Conservation (phyloP, 805 yeast genomes). For the Candida nanaspora region DNA sequence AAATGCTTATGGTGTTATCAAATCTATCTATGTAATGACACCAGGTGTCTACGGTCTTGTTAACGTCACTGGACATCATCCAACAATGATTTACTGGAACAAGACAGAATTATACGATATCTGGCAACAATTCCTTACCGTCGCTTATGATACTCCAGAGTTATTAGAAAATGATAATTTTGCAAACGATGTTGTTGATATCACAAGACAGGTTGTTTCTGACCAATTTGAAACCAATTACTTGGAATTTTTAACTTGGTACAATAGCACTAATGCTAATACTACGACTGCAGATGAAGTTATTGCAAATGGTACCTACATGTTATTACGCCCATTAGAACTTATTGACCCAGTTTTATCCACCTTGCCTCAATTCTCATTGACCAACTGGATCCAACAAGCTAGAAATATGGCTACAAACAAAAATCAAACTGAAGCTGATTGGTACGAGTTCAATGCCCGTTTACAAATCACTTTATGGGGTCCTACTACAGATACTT, state of each 20-base stretch:
- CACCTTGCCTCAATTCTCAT: slow-evolving; percentile 2
- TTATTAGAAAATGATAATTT: slow-evolving; percentile 2
- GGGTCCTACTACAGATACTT: slow-evolving; percentile 4
- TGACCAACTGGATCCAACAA: slow-evolving; percentile 3
- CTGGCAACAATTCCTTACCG: slow-evolving; percentile 1
- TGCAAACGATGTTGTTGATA: slow-evolving; percentile 4
- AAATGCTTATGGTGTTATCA: slow-evolving; percentile 4
- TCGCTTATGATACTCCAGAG: not conserved
- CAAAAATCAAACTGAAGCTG: slow-evolving; percentile 1
- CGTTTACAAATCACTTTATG: slow-evolving; percentile 5
- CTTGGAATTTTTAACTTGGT: slow-evolving; percentile 2
- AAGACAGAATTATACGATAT: slow-evolving; percentile 1
- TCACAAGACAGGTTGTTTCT: slow-evolving; percentile 6
- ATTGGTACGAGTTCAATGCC: slow-evolving; percentile 6
- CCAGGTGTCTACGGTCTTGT: slow-evolving; percentile 3
- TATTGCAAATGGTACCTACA: slow-evolving; percentile 1
- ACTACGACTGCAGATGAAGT: slow-evolving; percentile 1
- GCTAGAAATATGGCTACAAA: slow-evolving; percentile 2
- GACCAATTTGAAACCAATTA: slow-evolving; percentile 5
- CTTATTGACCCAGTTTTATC: slow-evolving; percentile 4
- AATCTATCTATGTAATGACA: slow-evolving; percentile 5
- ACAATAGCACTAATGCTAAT: not conserved
- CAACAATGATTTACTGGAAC: slow-evolving; percentile 6
- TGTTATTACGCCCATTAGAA: not conserved
- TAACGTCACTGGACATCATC: slow-evolving; percentile 4